A percentile compares a stretch with the other conserved stretches of the same genome.
phyloP scores from a whole-genome alignment of 805 yeast genomes.

The Monosporozyma solicola region DNA sequence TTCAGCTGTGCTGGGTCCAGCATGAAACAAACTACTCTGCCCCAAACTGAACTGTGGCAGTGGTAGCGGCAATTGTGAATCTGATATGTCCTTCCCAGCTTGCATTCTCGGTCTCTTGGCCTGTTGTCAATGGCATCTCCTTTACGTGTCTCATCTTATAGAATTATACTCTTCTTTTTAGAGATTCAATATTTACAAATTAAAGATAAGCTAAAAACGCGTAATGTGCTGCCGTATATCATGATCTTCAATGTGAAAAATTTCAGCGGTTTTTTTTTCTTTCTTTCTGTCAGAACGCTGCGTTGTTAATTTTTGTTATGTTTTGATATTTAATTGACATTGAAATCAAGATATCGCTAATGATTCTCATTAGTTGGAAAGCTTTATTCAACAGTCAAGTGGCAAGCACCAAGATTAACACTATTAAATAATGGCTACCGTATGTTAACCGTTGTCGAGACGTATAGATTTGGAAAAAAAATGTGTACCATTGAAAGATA shows the following conservation, averaged over 20 bases:
- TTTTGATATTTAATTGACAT: not conserved
- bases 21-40: constrained; percentile 1
- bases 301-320: not conserved
- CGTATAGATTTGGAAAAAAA: not conserved
- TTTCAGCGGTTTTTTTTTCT: not conserved
- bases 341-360: not conserved
- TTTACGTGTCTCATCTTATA: not conserved
- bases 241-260: not conserved
- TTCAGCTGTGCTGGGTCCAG: not conserved
- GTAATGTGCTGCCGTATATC: not conserved
- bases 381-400: not conserved
- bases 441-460: constrained; percentile 4
- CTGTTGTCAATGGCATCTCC: not conserved
- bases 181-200: not conserved
- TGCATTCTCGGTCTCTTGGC: not conserved
- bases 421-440: constrained; percentile 10
- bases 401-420: not conserved
- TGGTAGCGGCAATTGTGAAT: not conserved
- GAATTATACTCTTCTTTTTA: not conserved
- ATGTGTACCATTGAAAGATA: not conserved
- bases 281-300: not conserved
- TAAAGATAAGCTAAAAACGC: not conserved
- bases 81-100: not conserved
- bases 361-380: not conserved
- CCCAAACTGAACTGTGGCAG: not conserved